Evolutionary conservation across 2,329 filamentous ascomycete species (phyloP).

Genomic region (Aspergillus bombycis): DNA sequence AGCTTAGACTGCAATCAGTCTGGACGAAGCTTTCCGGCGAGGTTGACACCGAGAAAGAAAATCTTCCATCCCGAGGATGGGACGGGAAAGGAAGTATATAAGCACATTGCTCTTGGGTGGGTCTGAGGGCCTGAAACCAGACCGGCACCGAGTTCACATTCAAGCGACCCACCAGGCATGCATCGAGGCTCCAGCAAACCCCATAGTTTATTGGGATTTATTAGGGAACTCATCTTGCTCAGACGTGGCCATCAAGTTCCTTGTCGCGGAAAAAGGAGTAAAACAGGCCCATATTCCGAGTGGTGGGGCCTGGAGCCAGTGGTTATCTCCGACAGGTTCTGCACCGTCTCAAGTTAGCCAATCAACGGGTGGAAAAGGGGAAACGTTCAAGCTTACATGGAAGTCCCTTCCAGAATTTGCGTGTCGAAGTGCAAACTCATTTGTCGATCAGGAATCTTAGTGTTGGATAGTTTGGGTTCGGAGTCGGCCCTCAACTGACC

Average conservation of each 20-base stretch:
- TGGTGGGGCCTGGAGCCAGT: background rate
- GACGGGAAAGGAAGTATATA: conserved; percentile 17
- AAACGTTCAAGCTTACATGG: background rate
- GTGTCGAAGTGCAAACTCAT: background rate
- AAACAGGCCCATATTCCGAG: background rate
- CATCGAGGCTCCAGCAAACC: background rate
- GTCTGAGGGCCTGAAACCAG: conserved; percentile 8
- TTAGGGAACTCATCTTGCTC: background rate
- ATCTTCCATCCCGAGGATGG: background rate
- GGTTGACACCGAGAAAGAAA: background rate
- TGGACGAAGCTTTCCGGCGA: background rate
- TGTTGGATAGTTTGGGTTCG: background rate
- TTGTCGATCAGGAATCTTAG: background rate
- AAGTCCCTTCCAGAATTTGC: background rate
- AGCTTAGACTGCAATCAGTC: conserved; percentile 7
- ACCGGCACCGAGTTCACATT: conserved; percentile 9
- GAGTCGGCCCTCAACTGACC: background rate
- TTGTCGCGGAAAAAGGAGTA: background rate
- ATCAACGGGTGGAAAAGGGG: background rate
- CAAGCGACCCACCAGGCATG: conserved; percentile 9
- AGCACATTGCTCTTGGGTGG: conserved; percentile 11
- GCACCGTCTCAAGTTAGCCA: background rate
- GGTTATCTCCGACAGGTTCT: conserved; percentile 1
- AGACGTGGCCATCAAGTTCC: background rate
- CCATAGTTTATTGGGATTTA: conserved; percentile 1